Evolutionary conservation across 169 alveolate species (phyloP).

Genomic region (Plasmodium fragile): DNA sequence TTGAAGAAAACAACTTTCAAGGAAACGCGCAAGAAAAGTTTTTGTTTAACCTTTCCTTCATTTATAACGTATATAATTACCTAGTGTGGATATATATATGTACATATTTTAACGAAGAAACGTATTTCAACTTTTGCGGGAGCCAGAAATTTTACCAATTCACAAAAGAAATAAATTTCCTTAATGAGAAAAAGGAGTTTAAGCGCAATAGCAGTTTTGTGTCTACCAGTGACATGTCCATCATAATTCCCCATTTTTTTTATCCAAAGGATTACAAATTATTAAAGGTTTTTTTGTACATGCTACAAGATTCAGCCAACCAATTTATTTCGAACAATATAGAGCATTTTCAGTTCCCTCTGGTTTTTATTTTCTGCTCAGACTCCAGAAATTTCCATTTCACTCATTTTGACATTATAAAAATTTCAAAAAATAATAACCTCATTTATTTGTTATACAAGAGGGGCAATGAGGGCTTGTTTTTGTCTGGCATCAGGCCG

Average conservation of each 20-base stretch:
- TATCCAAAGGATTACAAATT: slow-evolving; percentile 59
- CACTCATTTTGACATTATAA: slow-evolving; percentile 63
- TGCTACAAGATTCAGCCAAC: slow-evolving; percentile 47
- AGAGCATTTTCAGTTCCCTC: slow-evolving; percentile 36
- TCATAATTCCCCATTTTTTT: slow-evolving; percentile 50
- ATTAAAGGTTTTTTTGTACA: slow-evolving; percentile 38
- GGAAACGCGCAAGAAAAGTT: slow-evolving; percentile 35
- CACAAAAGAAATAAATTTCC: slow-evolving; percentile 9
- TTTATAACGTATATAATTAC: slow-evolving; percentile 70
- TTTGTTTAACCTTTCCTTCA: slow-evolving; percentile 42
- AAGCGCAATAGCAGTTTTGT: slow-evolving; percentile 14
- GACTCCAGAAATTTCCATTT: slow-evolving; percentile 73
- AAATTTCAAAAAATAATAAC: slow-evolving; percentile 72
- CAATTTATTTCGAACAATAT: slow-evolving; percentile 63
- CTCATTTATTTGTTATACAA: slow-evolving; percentile 68
- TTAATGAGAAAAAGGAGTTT: slow-evolving; percentile 21
- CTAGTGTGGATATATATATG: slow-evolving; percentile 44
- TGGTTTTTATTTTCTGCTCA: slow-evolving; percentile 47
- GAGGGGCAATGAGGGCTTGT: slow-evolving; percentile 73
- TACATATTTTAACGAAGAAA: slow-evolving; percentile 36
- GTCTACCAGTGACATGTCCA: background rate
- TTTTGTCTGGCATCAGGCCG: slow-evolving; percentile 61
- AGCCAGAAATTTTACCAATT: slow-evolving; percentile 61
- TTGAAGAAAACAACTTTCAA: slow-evolving; percentile 16
- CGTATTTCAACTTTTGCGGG: slow-evolving; percentile 29